A percentile compares a stretch with the other conserved stretches of the same genome.
These are phyloP conservation scores for Crepidotus sp. DNA, from an alignment of 1,284 basidiomycete genomes.

Conservation along the genomic window DNA sequence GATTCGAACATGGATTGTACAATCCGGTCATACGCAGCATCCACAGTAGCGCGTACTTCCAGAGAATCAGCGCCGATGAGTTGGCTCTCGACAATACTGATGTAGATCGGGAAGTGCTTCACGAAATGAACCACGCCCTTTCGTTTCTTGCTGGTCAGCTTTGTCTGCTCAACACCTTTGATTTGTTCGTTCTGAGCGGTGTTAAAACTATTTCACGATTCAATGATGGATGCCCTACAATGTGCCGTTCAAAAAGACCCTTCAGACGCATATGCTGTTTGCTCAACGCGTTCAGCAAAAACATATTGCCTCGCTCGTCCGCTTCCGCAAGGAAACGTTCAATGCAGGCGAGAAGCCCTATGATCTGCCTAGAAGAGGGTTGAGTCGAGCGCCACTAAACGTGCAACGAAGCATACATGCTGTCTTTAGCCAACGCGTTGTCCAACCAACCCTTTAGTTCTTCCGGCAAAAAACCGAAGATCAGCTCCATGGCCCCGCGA, in stretches of 20 bases:
- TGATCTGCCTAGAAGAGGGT: constrained; percentile 55
- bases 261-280: constrained; percentile 77
- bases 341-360: constrained; percentile 75
- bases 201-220: neutral
- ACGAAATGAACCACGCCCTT: constrained; percentile 92
- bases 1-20: constrained; percentile 87
- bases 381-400: neutral
- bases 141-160: constrained; percentile 85
- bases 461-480: constrained; percentile 85
- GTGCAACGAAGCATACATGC: constrained; percentile 47
- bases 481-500: constrained; percentile 84
- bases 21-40: constrained; percentile 82
- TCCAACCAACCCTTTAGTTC: constrained; percentile 87
- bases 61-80: constrained; percentile 71
- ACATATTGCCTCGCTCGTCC: constrained; percentile 70
- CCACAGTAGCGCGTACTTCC: constrained; percentile 72
- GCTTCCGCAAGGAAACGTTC: constrained; percentile 77
- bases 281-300: constrained; percentile 65
- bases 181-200: constrained; percentile 71
- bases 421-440: constrained; percentile 65
- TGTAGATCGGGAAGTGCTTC: constrained; percentile 86
- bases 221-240: constrained; percentile 42
- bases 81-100: constrained; percentile 79
- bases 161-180: constrained; percentile 84
- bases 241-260: constrained; percentile 64